A percentile compares a stretch with the other conserved stretches of the same genome.
Evolutionary conservation across 257 asterid species (phyloP).

Genomic region (Galeopsis tetrahit): DNA sequence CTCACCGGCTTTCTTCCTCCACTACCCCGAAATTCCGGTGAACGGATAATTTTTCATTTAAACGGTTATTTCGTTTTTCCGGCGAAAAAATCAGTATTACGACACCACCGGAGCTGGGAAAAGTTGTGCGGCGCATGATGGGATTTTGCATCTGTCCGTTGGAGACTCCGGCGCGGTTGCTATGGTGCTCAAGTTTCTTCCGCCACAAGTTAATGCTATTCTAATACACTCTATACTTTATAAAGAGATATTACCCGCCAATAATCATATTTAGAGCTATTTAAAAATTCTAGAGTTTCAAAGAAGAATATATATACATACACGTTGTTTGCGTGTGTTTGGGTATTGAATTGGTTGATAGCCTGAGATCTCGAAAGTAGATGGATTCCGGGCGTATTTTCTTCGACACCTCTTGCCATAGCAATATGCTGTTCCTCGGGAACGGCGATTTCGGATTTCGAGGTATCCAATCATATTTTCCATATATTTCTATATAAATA

Average conservation of each 20-base stretch:
- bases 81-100: constrained; percentile 26
- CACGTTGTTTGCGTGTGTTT: constrained; percentile 31
- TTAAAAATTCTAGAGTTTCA: constrained; percentile 28
- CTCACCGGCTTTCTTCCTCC: constrained; percentile 35
- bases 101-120: constrained; percentile 60
- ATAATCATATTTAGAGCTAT: constrained; percentile 32
- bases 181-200: constrained; percentile 99
- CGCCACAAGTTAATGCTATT: constrained; percentile 98
- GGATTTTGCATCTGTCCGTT: constrained; percentile 92
- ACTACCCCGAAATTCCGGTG: constrained; percentile 1
- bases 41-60: constrained; percentile 17
- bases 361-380: constrained; percentile 44
- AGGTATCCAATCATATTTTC: constrained; percentile 46
- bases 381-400: constrained; percentile 86
- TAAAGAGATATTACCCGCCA: constrained; percentile 5
- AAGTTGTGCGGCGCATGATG: constrained; percentile 69
- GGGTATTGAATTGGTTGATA: constrained; percentile 34
- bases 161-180: constrained; percentile 92
- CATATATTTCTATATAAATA: neutral
- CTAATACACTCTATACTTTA: constrained; percentile 40
- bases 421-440: constrained; percentile 76
- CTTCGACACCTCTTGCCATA: constrained; percentile 73
- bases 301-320: constrained; percentile 35
- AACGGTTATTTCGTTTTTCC: constrained; percentile 1
- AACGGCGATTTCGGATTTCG: constrained; percentile 64